phyloP scores from a whole-genome alignment of 2,329 filamentous ascomycete species.

The Trichoderma koningii region DNA sequence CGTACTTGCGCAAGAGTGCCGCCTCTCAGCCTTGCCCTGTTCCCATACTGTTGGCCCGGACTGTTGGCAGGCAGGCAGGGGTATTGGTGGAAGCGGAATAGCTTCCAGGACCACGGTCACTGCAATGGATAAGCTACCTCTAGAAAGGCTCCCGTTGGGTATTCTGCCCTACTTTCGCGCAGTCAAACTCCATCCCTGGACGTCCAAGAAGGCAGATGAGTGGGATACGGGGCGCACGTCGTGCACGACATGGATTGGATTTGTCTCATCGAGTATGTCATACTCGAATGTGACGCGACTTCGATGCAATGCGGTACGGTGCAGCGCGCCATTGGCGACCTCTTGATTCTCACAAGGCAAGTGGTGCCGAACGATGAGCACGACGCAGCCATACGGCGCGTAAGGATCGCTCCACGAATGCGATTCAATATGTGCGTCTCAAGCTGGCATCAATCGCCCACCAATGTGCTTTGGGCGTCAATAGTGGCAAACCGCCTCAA shows the following conservation, averaged over 20 bases:
- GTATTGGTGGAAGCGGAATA: slow-evolving; percentile 14
- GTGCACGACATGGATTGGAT: not conserved
- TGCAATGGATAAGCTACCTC: not conserved
- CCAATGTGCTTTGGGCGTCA: slow-evolving; percentile 1
- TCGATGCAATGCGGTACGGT: not conserved
- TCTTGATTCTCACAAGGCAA: not conserved
- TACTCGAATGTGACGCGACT: not conserved
- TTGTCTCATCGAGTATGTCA: not conserved
- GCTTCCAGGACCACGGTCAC: not conserved
- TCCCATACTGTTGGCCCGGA: slow-evolving; percentile 12
- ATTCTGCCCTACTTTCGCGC: not conserved
- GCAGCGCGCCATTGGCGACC: not conserved
- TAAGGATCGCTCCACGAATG: not conserved
- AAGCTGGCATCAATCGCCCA: not conserved
- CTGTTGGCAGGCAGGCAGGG: slow-evolving; percentile 7
- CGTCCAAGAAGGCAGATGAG: not conserved
- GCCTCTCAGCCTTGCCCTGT: slow-evolving; percentile 22
- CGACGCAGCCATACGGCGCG: not conserved
- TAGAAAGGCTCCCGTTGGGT: not conserved
- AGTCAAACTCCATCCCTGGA: not conserved
- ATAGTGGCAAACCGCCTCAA: not conserved
- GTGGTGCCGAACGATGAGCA: not conserved
- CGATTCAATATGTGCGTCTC: not conserved
- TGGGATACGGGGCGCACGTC: not conserved
- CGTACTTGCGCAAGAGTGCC: slow-evolving; percentile 5